phyloP scores from a whole-genome alignment of 495 filamentous ascomycete genomes.

The Lophiostoma macrostomum region DNA sequence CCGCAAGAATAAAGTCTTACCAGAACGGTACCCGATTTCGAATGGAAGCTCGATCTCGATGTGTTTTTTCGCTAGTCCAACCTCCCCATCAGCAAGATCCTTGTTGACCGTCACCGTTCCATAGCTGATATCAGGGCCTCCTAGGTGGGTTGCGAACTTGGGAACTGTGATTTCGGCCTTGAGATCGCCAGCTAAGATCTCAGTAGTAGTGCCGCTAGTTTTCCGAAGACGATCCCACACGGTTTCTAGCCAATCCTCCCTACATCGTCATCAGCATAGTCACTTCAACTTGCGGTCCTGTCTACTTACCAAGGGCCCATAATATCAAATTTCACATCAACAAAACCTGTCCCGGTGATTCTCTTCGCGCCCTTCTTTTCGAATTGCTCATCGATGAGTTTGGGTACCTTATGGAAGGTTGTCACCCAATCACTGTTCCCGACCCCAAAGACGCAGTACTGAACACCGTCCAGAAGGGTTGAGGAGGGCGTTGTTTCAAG shows the following conservation, averaged over 20 bases:
- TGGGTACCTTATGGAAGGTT: conserved; percentile 16
- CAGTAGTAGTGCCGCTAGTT: not conserved
- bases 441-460: conserved; percentile 26
- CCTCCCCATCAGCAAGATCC: conserved; percentile 8
- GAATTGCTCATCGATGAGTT: conserved; percentile 19
- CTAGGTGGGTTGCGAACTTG: conserved; percentile 8
- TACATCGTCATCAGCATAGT: too few relatives aligned
- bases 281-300: too few relatives aligned
- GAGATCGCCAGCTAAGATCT: not conserved
- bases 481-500: conserved; percentile 8
- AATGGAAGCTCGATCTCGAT: conserved; percentile 23
- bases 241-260: conserved; percentile 14
- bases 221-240: conserved; percentile 17
- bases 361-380: conserved; percentile 16
- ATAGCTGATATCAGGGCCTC: conserved; percentile 4
- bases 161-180: conserved; percentile 11
- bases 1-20: not conserved
- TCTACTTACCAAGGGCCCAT: too few relatives aligned
- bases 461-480: conserved; percentile 4
- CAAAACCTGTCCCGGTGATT: conserved; percentile 7
- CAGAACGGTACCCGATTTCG: conserved; percentile 3
- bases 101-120: conserved; percentile 15
- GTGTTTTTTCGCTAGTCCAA: conserved; percentile 14
- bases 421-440: conserved; percentile 22
- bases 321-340: conserved; percentile 16